A percentile compares a stretch with the other conserved stretches of the same genome.
phyloP scores from a whole-genome alignment of 2,329 filamentous ascomycete genomes.

The Alternaria brassicae region DNA sequence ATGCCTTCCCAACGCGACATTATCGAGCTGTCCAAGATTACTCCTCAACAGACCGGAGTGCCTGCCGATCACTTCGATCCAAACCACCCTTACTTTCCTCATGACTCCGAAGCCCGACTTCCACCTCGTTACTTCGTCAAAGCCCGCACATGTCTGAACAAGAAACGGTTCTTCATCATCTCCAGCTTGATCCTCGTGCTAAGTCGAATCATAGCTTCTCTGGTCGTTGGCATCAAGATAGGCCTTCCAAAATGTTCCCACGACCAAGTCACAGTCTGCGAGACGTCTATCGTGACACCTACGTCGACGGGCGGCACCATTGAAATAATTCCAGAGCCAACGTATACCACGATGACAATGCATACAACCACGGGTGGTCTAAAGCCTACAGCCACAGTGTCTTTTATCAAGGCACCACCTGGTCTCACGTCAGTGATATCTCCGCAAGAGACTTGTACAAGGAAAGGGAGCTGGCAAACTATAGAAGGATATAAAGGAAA shows the following conservation, averaged over 20 bases:
- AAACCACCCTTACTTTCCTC: slow-evolving; percentile 10
- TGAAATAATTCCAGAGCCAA: background rate
- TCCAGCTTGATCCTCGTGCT: background rate
- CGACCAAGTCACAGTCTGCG: accelerated
- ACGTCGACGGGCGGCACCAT: background rate
- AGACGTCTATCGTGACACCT: background rate
- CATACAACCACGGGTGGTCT: background rate
- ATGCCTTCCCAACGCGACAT: background rate
- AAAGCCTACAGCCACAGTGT: background rate
- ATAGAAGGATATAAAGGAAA: background rate
- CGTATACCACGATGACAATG: background rate
- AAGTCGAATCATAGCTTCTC: background rate
- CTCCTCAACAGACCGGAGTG: background rate
- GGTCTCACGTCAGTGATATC: background rate
- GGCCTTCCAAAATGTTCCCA: background rate
- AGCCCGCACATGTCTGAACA: background rate
- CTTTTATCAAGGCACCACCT: background rate
- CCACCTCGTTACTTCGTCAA: background rate
- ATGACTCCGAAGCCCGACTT: background rate
- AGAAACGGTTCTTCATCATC: background rate
- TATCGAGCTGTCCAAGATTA: background rate
- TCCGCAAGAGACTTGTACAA: background rate
- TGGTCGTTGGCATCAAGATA: background rate
- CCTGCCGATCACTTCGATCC: slow-evolving; percentile 7
- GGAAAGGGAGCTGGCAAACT: background rate